phyloP scores from a whole-genome alignment of 345 rosid species.

The Euclidium syriacum region DNA sequence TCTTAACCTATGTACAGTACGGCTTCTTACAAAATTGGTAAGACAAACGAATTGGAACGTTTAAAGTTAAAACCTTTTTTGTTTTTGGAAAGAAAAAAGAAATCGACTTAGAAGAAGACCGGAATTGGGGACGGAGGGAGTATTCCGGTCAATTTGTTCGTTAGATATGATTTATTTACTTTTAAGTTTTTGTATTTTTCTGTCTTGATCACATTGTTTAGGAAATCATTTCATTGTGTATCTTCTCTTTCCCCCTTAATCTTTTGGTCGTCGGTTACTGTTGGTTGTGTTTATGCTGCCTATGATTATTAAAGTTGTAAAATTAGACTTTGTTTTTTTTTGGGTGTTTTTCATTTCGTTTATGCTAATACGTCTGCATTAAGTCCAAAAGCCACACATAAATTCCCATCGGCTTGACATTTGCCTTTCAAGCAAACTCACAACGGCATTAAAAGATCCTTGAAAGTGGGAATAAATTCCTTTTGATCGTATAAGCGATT shows the following conservation, averaged over 20 bases:
- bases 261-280: too few species aligned
- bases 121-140: not conserved
- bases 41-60: not conserved
- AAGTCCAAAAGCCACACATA: too few species aligned
- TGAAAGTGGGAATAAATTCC: too few species aligned
- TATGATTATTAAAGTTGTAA: too few species aligned
- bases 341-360: too few species aligned
- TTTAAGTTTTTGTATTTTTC: not conserved
- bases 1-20: constrained; percentile 27
- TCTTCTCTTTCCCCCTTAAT: not conserved
- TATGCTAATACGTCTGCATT: too few species aligned
- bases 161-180: not conserved
- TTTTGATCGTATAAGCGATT: too few species aligned
- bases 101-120: not conserved
- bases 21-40: constrained; percentile 18
- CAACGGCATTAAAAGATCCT: too few species aligned
- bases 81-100: not conserved
- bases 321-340: too few species aligned
- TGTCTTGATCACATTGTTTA: not conserved
- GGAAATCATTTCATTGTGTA: not conserved
- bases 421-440: too few species aligned
- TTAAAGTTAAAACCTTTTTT: not conserved
- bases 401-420: too few species aligned
- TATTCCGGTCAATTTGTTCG: not conserved
- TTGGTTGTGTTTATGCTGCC: too few species aligned